These are phyloP conservation scores for Mycocentrospora acerina DNA, from an alignment of 2,329 filamentous ascomycete genomes.

Conservation along the genomic window DNA sequence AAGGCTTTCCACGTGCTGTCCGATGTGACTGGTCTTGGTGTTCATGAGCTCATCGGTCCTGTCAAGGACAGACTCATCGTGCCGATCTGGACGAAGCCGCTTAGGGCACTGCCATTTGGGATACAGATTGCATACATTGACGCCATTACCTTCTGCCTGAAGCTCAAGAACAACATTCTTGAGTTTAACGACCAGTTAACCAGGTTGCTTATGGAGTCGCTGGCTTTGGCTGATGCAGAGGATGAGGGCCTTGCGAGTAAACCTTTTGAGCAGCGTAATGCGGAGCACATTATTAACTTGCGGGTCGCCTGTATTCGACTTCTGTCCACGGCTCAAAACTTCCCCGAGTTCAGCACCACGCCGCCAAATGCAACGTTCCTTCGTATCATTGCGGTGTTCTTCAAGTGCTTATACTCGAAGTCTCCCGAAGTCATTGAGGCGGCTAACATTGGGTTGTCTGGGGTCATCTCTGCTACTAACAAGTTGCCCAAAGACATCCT, in stretches of 20 bases:
- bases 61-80: constrained; percentile 87
- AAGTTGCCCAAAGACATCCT: constrained; percentile 94
- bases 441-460: constrained; percentile 85
- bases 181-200: constrained; percentile 91
- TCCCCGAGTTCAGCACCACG: constrained; percentile 84
- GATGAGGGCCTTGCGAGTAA: constrained; percentile 86
- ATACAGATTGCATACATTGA: constrained; percentile 99
- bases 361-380: constrained; percentile 63
- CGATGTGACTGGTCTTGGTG: constrained; percentile 71
- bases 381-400: constrained; percentile 88
- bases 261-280: constrained; percentile 90
- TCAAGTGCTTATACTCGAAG: constrained; percentile 94
- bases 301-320: constrained; percentile 92
- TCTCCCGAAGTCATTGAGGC: constrained; percentile 90
- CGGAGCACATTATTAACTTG: constrained; percentile 87
- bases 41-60: constrained; percentile 85
- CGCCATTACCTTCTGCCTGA: constrained; percentile 92
- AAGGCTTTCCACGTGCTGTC: constrained; percentile 79
- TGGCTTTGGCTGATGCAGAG: constrained; percentile 90
- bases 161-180: constrained; percentile 83
- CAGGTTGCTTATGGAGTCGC: constrained; percentile 85
- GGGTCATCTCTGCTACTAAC: constrained; percentile 82
- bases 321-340: constrained; percentile 87
- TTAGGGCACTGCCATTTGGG: constrained; percentile 87
- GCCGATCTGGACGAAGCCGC: constrained; percentile 92